Conservation (phyloP, 495 filamentous ascomycete species). For the Trypethelium eluteriae region DNA sequence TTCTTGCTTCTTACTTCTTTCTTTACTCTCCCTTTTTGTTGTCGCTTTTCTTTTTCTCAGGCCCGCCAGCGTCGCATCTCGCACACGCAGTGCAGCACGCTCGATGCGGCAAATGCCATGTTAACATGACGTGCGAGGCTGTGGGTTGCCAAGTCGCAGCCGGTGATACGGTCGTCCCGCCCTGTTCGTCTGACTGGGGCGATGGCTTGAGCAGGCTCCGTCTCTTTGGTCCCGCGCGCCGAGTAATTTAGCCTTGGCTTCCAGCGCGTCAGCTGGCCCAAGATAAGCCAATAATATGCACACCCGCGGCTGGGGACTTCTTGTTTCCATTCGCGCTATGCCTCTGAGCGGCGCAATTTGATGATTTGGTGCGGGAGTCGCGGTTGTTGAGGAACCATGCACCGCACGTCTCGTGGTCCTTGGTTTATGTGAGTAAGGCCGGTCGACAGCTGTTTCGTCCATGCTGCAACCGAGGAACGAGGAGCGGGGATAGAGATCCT, state of each 20-base stretch:
- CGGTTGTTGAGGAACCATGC: not conserved
- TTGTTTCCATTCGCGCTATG: not conserved
- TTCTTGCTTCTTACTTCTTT: no score
- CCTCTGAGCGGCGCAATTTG: not conserved
- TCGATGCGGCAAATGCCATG: not conserved
- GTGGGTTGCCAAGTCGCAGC: not conserved
- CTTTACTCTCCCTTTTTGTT: no score
- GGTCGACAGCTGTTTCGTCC: slow-evolving; percentile 6
- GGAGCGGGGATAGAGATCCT: slow-evolving; percentile 4
- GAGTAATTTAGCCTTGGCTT: not conserved
- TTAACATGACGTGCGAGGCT: not conserved
- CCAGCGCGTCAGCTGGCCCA: slow-evolving; percentile 8
- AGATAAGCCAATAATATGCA: slow-evolving; percentile 1
- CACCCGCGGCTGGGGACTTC: not conserved
- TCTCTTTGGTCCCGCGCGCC: slow-evolving; percentile 3
- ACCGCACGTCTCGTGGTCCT: not conserved
- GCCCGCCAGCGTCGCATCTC: no score
- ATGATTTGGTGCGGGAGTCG: slow-evolving; percentile 4
- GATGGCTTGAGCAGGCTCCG: not conserved
- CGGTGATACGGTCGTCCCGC: not conserved
- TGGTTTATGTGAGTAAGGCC: not conserved
- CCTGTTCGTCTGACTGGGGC: not conserved
- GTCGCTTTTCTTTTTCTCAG: no score
- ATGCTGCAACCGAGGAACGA: not conserved
- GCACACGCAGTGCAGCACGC: not conserved